A percentile compares a stretch with the other conserved stretches of the same genome.
phyloP scores from a whole-genome alignment of 345 rosid genomes.

The Syzygium oleosum region DNA sequence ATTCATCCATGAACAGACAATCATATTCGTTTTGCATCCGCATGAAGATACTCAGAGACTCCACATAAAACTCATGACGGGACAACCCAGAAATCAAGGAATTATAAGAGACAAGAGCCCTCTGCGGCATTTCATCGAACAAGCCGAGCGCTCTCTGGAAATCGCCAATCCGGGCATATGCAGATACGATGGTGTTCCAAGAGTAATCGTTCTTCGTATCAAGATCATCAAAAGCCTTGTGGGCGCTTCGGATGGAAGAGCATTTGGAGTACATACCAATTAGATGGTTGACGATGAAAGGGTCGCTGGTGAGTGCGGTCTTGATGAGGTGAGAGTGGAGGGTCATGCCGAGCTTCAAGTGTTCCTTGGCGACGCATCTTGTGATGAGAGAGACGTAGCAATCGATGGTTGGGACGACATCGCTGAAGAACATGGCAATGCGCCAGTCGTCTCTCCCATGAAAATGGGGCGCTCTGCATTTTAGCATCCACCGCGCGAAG shows the following conservation, averaged over 20 bases:
- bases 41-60: slow-evolving; percentile 12
- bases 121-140: slow-evolving; percentile 35
- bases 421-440: neutral
- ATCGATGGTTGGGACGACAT: slow-evolving; percentile 1
- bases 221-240: slow-evolving; percentile 23
- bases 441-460: neutral
- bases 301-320: slow-evolving; percentile 18
- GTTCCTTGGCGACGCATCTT: slow-evolving; percentile 14
- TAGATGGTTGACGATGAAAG: slow-evolving; percentile 21
- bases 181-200: slow-evolving; percentile 20
- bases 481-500: neutral
- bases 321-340: slow-evolving; percentile 32
- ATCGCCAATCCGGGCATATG: slow-evolving; percentile 1
- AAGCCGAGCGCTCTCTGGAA: slow-evolving; percentile 12
- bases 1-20: slow-evolving; percentile 14
- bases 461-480: neutral
- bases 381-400: slow-evolving; percentile 10
- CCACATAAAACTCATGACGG: slow-evolving; percentile 15
- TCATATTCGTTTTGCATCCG: slow-evolving; percentile 12
- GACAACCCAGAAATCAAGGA: slow-evolving; percentile 34
- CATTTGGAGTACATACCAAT: slow-evolving; percentile 27
- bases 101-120: slow-evolving; percentile 23
- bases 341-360: slow-evolving; percentile 18
- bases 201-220: slow-evolving; percentile 20
- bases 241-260: slow-evolving; percentile 13